Percentiles rank a stretch among this genome's conserved stretches.
These are phyloP conservation scores for Stenocarpella maydis DNA, from an alignment of 2,329 filamentous ascomycete species.

Conservation along the genomic window DNA sequence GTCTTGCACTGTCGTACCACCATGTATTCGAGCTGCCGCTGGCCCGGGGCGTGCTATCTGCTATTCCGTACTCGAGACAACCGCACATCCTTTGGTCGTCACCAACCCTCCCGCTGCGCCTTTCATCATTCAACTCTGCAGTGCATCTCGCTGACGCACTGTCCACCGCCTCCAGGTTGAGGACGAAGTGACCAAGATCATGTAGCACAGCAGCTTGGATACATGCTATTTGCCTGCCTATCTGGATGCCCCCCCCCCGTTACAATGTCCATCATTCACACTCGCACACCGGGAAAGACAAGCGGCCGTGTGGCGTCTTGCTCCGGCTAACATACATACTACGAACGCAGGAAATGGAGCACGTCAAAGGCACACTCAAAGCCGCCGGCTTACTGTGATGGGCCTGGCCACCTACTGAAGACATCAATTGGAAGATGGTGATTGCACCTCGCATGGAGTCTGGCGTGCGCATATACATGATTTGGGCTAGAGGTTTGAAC, in stretches of 20 bases:
- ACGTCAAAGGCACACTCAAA: conserved; percentile 46
- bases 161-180: conserved; percentile 71
- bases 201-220: conserved; percentile 61
- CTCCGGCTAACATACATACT: conserved; percentile 30
- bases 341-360: conserved; percentile 54
- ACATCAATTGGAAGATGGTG: background rate
- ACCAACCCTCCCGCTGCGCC: conserved; percentile 8
- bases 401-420: background rate
- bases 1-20: conserved; percentile 41
- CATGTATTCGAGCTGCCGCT: background rate
- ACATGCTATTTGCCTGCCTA: conserved; percentile 24
- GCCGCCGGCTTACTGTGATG: conserved; percentile 31
- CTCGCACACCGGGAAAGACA: conserved; percentile 23
- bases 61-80: background rate
- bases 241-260: background rate
- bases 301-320: conserved; percentile 14
- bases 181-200: conserved; percentile 90
- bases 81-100: background rate
- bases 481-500: background rate
- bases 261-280: conserved; percentile 30
- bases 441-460: conserved; percentile 20
- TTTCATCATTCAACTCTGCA: conserved; percentile 26
- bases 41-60: conserved; percentile 3
- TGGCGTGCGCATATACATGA: conserved; percentile 4
- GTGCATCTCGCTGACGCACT: conserved; percentile 58